These are phyloP conservation scores for Bipolaris sorokiniana DNA, from an alignment of 2,329 filamentous ascomycete genomes.

Conservation along the genomic window DNA sequence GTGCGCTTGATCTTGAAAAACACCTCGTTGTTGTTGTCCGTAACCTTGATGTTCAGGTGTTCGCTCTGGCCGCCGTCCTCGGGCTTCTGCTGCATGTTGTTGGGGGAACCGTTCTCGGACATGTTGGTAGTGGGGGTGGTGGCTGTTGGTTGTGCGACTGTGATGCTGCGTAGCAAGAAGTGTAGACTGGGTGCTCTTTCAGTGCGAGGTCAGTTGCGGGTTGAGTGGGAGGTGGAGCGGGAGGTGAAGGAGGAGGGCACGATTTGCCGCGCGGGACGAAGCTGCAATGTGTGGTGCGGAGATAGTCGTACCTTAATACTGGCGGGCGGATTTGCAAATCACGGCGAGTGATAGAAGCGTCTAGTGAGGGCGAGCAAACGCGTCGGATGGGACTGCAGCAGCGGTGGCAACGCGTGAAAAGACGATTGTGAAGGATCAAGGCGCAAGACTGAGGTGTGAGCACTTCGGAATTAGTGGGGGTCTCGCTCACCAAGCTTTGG, in stretches of 20 bases:
- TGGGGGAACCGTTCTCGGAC: conserved; percentile 54
- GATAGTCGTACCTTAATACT: conserved; percentile 25
- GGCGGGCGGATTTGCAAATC: conserved; percentile 15
- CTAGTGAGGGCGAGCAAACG: conserved; percentile 19
- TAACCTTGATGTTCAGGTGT: conserved; percentile 99
- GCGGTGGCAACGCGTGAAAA: conserved; percentile 34
- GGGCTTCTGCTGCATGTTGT: conserved; percentile 52
- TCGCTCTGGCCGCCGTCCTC: conserved; percentile 64
- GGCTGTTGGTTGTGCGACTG: too few relatives aligned
- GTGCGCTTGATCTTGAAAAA: conserved; percentile 99
- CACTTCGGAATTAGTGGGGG: conserved; percentile 40
- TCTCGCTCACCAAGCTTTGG: conserved; percentile 32
- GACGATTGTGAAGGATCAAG: conserved; percentile 22
- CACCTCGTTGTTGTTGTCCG: conserved; percentile 98
- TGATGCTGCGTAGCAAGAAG: background rate
- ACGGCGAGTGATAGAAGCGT: conserved; percentile 19
- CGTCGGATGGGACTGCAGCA: conserved; percentile 22
- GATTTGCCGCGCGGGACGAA: conserved; percentile 23
- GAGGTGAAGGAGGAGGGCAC: conserved; percentile 27
- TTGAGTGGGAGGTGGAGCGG: conserved; percentile 16
- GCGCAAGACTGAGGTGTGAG: conserved; percentile 35
- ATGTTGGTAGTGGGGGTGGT: conserved; percentile 21
- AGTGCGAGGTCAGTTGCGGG: conserved; percentile 22
- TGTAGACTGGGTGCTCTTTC: conserved; percentile 3
- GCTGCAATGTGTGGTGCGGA: conserved; percentile 30